Base-by-base conservation (phyloP, 768 basidiomycete genomes). In the Lentinula boryana region DNA sequence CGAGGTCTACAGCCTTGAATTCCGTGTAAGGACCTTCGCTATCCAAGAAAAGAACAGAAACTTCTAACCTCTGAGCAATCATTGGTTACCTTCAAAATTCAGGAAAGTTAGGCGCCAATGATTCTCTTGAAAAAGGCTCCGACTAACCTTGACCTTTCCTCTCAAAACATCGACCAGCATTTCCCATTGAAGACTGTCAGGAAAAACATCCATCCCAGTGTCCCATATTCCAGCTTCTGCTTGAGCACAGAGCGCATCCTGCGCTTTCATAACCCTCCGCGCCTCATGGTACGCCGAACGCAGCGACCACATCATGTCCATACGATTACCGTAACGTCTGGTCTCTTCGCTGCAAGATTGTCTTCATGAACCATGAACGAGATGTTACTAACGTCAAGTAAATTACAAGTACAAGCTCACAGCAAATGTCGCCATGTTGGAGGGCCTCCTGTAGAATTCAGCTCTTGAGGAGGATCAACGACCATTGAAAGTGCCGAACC, bases 391-490 rank as follows among this genome's bases (percentile, higher is more conserved):
- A 27, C 27, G 27, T 27, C 27, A 27, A 27, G 0, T 3, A 27
- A 27, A 27, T 27, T 3, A 27, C 27, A 27, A 27, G 27, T 3
- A 27, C 27, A 40, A 21, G 67, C 78, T 66, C 68, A 89, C 87
- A 92, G 91, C 80, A 95, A 83, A 68, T 95, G 85, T 54, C 93
- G 76, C 91, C 91, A 93, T 44, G 83, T 82, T 23, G 80, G 73
- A 36, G 84, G 77, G 15, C 73, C 62, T 15, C 74, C 67, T 83
- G 76, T 52, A 31, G 8, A 23, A 33, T 35, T 73, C 64, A 95
- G 75, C 13, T 75, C 77, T 68, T 83, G 82, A 1, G 92, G 93
- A 43, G 93, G 89, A 50, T 97, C 94, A 40, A 97, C 76, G 10
- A 94, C 69, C 89, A 93, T 93, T 6, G 90, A 89, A 4, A 83